Evolutionary conservation across 169 alveolate genomes (phyloP), one percentile per base, ranked within the genome.

Genomic region (Cyclospora cayetanensis): DNA sequence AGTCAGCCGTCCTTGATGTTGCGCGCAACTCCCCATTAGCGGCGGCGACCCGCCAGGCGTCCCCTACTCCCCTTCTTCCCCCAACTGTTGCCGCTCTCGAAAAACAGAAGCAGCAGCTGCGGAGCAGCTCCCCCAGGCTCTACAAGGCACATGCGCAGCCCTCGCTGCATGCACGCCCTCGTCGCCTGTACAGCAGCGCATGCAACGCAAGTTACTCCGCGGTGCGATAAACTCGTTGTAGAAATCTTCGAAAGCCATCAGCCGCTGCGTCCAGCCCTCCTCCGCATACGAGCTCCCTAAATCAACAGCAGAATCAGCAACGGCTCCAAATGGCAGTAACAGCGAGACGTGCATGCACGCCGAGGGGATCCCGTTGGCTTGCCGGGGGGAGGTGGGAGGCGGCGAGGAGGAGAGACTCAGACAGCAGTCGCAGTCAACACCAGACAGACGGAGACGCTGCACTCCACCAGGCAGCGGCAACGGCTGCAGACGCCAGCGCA

Each of bases 191-290:
- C 60, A 11, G 60, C 25, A 11, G 60, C 60, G 18, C 25, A 9
- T 50, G 60, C 60, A 11, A 18, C 60, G 90, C 77, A 25, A 43
- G 72, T 43, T 39, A 52, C 79, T 0, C 1, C 55, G 7, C 15
- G 91, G 66, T 7, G 65, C 25, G 83, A 35, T 27, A 37, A 37
- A 83, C 11, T 52, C 68, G 5, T 29, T 29, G 39, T 27, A 83
- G 41, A 83, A 83, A 2, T 53, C 90, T 22, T 86, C 92, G 12
- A 76, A 76, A 55, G 60, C 74, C 86, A 86, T 66, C 74, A 86
- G 92, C n/a, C 76, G 66, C 76, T 90, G 93, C 2, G 90, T 76
- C 93, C 93, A 90, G 53, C 66, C 70, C 83, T 76, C 82, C 34
- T 46, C 90, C 29, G 93, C 83, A 55, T 90, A 90, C 4, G 90